A percentile compares a stretch with the other conserved stretches of the same genome.
phyloP scores from a whole-genome alignment of 805 yeast genomes.

The Scheffersomyces stipitis region DNA sequence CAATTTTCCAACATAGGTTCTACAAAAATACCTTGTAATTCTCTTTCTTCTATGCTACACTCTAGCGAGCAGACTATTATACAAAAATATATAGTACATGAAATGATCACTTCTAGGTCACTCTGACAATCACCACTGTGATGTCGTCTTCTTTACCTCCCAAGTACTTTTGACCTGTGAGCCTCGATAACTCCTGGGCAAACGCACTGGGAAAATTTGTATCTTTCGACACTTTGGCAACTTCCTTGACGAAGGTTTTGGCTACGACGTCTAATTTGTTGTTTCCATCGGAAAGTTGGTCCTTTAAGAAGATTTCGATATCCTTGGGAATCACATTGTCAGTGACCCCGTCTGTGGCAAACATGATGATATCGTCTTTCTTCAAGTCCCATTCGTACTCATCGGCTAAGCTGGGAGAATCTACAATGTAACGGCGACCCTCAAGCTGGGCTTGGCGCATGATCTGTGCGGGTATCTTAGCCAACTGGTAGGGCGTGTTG shows the following conservation, averaged over 20 bases:
- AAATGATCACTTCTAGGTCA: too few species aligned
- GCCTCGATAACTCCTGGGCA: constrained; percentile 68
- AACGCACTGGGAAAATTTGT: constrained; percentile 79
- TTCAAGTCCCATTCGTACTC: constrained; percentile 62
- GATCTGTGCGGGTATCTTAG: constrained; percentile 72
- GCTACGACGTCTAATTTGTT: constrained; percentile 48
- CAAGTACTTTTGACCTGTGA: constrained; percentile 65
- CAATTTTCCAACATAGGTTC: too few species aligned
- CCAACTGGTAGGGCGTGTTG: constrained; percentile 89
- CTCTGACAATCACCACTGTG: constrained; percentile 74
- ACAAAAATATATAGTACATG: too few species aligned
- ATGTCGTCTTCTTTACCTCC: constrained; percentile 98
- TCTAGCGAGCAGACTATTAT: too few species aligned
- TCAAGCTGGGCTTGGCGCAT: constrained; percentile 51
- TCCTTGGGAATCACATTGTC: constrained; percentile 80
- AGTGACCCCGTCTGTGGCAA: constrained; percentile 92
- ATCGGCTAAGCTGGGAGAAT: constrained; percentile 69
- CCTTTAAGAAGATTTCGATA: constrained; percentile 65
- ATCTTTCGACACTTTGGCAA: constrained; percentile 69
- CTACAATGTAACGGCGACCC: constrained; percentile 66
- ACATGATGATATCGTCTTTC: constrained; percentile 72
- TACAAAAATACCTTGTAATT: too few species aligned
- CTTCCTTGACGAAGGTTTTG: constrained; percentile 59
- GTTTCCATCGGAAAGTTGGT: constrained; percentile 38
- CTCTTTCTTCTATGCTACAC: too few species aligned